Percentiles rank a stretch among this genome's conserved stretches.
These are phyloP conservation scores for Draba incana DNA, from an alignment of 345 rosid species.

Conservation along the genomic window DNA sequence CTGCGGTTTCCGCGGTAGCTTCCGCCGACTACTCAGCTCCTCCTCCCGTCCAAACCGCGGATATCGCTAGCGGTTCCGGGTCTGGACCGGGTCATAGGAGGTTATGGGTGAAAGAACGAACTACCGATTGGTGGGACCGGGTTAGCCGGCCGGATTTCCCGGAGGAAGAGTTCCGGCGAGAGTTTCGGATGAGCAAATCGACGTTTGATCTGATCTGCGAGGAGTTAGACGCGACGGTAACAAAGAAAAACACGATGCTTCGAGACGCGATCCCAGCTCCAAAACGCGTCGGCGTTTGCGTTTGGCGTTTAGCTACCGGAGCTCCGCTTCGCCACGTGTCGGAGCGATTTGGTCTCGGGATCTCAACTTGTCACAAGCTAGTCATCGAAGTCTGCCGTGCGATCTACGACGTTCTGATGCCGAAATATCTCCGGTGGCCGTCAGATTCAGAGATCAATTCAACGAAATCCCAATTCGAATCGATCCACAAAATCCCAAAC, in stretches of 20 bases:
- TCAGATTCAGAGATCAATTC: constrained; percentile 46
- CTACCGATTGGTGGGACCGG: constrained; percentile 88
- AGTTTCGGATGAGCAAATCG: constrained; percentile 77
- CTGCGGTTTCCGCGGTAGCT: constrained; percentile 29
- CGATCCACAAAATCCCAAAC: constrained; percentile 56
- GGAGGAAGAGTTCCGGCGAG: constrained; percentile 67
- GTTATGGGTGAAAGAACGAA: constrained; percentile 85
- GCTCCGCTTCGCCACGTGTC: constrained; percentile 84
- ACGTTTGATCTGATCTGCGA: constrained; percentile 75
- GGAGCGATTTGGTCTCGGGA: constrained; percentile 79
- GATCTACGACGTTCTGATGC: constrained; percentile 66
- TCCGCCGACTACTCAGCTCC: constrained; percentile 22
- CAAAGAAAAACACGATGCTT: constrained; percentile 86
- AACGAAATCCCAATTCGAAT: constrained; percentile 53
- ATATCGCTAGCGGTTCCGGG: constrained; percentile 38
- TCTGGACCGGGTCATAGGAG: constrained; percentile 51
- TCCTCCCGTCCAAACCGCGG: constrained; percentile 19
- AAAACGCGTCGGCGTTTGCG: constrained; percentile 85
- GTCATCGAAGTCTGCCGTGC: constrained; percentile 83
- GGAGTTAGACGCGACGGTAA: constrained; percentile 69
- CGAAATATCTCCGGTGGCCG: constrained; percentile 73
- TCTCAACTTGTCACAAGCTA: constrained; percentile 86
- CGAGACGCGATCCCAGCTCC: constrained; percentile 92
- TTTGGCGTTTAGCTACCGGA: constrained; percentile 85
- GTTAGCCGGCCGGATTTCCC: constrained; percentile 65